A percentile compares a stretch with the other conserved stretches of the same genome.
phyloP scores from a whole-genome alignment of 2,329 filamentous ascomycete species.

The Colletotrichum chrysophilum region DNA sequence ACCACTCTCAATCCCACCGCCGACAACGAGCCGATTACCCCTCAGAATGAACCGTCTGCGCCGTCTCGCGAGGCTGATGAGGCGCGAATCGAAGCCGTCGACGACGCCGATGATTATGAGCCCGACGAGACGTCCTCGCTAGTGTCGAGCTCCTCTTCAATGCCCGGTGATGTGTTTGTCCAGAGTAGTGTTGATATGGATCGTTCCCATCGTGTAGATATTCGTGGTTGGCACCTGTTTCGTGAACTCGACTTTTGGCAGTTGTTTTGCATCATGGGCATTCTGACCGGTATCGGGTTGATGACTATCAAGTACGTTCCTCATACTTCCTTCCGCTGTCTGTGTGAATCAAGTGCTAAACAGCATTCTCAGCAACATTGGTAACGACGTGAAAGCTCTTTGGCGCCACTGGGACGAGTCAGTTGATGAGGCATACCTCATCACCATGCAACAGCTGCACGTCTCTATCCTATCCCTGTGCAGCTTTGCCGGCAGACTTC shows the following conservation, averaged over 20 bases:
- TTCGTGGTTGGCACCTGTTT: constrained; percentile 81
- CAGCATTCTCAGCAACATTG: constrained; percentile 76
- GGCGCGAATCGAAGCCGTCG: constrained; percentile 32
- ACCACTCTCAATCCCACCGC: constrained; percentile 28
- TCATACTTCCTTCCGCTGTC: not conserved
- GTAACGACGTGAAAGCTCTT: constrained; percentile 84
- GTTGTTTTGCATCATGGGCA: constrained; percentile 82
- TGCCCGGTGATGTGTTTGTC: constrained; percentile 55
- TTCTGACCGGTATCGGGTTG: constrained; percentile 90
- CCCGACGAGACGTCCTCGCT: constrained; percentile 82
- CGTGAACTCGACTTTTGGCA: constrained; percentile 85
- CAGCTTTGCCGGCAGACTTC: constrained; percentile 82
- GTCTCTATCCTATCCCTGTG: constrained; percentile 92
- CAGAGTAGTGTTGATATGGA: constrained; percentile 71
- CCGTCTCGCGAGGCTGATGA: constrained; percentile 21
- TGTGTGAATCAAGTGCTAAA: constrained; percentile 30
- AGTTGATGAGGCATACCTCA: constrained; percentile 75
- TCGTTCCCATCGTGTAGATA: constrained; percentile 84
- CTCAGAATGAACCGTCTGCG: not conserved
- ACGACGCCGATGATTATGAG: constrained; percentile 36
- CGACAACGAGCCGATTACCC: constrained; percentile 13
- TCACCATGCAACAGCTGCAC: constrained; percentile 84
- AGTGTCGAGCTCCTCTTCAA: constrained; percentile 67
- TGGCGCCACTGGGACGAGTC: constrained; percentile 86
- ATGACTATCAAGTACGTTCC: constrained; percentile 96